Percentiles rank a stretch among this genome's conserved stretches.
Conservation (phyloP, 202 grass and related monocot genomes). For the Digitaria exilis region DNA sequence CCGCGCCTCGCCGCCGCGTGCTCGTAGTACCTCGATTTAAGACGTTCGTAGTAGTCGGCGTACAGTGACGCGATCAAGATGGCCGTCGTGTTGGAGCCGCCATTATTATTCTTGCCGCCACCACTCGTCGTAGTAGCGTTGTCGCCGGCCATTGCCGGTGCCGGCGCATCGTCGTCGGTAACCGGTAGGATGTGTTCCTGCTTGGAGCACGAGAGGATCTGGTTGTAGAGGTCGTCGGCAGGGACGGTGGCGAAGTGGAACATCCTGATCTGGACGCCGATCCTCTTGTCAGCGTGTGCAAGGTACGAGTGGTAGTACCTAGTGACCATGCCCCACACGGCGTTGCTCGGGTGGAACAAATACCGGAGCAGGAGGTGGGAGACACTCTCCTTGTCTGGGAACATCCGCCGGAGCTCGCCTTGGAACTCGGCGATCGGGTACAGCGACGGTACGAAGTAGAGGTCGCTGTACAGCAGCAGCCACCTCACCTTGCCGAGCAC, state of each 20-base stretch:
- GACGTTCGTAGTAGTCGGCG: constrained; percentile 58
- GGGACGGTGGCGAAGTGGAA: constrained; percentile 32
- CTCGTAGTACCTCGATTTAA: constrained; percentile 46
- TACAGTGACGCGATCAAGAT: constrained; percentile 63
- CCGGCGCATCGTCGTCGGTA: neutral
- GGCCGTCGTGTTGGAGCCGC: constrained; percentile 16
- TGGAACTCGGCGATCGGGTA: constrained; percentile 49
- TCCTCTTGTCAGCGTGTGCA: constrained; percentile 12
- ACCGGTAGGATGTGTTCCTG: constrained; percentile 55
- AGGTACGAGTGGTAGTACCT: constrained; percentile 65
- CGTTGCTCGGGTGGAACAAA: constrained; percentile 58
- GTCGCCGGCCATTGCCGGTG: neutral
- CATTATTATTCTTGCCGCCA: no score
- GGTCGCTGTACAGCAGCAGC: constrained; percentile 60
- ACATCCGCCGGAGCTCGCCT: constrained; percentile 55
- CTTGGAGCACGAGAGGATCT: constrained; percentile 56
- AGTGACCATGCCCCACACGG: constrained; percentile 54
- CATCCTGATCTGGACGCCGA: constrained; percentile 70
- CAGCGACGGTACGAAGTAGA: constrained; percentile 52
- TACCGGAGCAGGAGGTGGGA: constrained; percentile 60
- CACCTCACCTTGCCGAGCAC: constrained; percentile 57
- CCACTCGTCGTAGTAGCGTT: no score
- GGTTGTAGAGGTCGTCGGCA: constrained; percentile 42
- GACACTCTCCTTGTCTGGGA: constrained; percentile 56
- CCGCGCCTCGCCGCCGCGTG: neutral